A percentile compares a stretch with the other conserved stretches of the same genome.
Conservation (phyloP, 345 rosid genomes). For the Syzygium aqueum region DNA sequence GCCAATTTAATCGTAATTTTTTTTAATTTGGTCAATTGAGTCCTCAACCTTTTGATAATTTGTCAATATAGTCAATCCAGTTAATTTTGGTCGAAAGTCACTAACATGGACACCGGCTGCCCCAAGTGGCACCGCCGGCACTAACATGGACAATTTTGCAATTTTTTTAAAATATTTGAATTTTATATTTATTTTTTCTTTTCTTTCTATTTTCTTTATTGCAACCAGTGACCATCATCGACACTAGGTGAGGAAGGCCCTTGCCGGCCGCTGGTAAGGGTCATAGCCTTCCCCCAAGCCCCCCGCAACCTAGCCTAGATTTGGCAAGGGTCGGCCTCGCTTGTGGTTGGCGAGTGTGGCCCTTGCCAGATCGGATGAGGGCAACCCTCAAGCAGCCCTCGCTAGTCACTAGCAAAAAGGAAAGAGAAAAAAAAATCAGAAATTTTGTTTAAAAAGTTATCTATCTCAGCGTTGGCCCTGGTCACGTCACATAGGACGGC, state of each 20-base stretch:
- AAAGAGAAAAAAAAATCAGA: no score
- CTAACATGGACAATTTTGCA: neutral
- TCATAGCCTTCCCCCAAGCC: neutral
- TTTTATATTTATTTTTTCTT: neutral
- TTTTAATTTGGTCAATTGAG: neutral
- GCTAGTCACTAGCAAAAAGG: no score
- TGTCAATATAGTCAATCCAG: no score
- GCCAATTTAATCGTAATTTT: fast-evolving
- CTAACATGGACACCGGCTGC: fast-evolving
- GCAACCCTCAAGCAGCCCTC: no score
- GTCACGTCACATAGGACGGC: no score
- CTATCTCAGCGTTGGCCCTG: no score
- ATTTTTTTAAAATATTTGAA: neutral
- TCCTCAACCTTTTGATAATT: neutral
- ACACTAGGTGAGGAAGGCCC: neutral
- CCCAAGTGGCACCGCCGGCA: neutral
- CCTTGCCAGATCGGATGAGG: no score
- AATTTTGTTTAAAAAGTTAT: no score
- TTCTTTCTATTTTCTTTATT: neutral
- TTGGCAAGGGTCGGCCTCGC: no score
- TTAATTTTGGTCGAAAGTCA: neutral
- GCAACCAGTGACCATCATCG: fast-evolving
- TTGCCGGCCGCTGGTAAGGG: fast-evolving
- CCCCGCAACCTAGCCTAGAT: neutral
- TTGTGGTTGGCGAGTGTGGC: no score